Evolutionary conservation across 1,139 yeast species (phyloP).

Genomic region (Nakaseomyces kungkrabaensis): DNA sequence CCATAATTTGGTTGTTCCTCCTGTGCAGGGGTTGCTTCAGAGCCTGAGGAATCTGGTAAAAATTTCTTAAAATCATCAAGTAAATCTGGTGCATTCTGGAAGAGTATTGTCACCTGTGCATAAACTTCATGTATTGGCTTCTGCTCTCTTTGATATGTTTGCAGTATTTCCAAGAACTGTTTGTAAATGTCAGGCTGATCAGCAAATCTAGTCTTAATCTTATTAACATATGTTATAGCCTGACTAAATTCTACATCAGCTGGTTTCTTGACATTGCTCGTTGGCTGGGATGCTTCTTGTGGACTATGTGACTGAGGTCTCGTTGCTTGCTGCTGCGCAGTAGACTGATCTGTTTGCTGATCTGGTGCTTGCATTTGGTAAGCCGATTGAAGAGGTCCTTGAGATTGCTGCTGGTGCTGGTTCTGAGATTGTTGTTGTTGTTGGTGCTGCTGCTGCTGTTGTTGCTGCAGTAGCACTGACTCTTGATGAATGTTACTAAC

Average conservation of each 20-base stretch:
- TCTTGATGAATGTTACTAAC: slow-evolving; percentile 9
- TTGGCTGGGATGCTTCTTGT: not conserved
- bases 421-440: not conserved
- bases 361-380: not conserved
- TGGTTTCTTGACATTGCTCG: slow-evolving; percentile 32
- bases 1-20: slow-evolving; percentile 9
- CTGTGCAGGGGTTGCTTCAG: slow-evolving; percentile 12
- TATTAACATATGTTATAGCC: slow-evolving; percentile 91
- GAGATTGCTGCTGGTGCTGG: not conserved
- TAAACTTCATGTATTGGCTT: slow-evolving; percentile 92
- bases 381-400: not conserved
- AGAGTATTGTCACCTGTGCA: slow-evolving; percentile 79
- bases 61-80: slow-evolving; percentile 91
- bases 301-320: not conserved
- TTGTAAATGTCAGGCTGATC: slow-evolving; percentile 94
- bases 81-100: slow-evolving; percentile 89
- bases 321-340: not conserved
- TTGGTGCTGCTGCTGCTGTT: not conserved
- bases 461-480: not conserved
- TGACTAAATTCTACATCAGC: slow-evolving; percentile 95
- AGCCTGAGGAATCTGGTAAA: slow-evolving; percentile 73
- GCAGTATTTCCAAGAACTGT: slow-evolving; percentile 86
- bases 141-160: slow-evolving; percentile 92
- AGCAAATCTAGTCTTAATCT: slow-evolving; percentile 87
- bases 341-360: not conserved